A percentile compares a stretch with the other conserved stretches of the same genome.
Conservation (phyloP, 2,329 filamentous ascomycete species). For the Penicillium janthinellum region DNA sequence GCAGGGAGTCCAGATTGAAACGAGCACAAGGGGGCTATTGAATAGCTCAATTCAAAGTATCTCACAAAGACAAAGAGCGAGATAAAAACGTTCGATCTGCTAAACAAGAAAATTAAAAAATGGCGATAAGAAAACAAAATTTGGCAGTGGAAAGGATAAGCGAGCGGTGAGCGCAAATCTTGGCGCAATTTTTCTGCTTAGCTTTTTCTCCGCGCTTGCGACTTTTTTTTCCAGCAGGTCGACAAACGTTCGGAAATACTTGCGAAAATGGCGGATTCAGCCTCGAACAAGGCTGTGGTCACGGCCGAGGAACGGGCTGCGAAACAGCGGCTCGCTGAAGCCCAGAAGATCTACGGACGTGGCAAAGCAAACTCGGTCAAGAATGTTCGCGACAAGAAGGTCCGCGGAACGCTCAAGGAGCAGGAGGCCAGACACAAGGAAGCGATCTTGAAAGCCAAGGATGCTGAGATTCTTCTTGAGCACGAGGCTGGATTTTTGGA, state of each 20-base stretch:
- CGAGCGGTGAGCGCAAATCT: slow-evolving; percentile 37
- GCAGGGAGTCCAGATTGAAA: slow-evolving; percentile 58
- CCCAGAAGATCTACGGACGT: slow-evolving; percentile 79
- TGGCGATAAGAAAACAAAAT: slow-evolving; percentile 37
- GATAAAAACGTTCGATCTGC: not conserved
- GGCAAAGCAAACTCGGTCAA: slow-evolving; percentile 74
- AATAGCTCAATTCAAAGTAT: slow-evolving; percentile 2
- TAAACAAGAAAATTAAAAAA: slow-evolving; percentile 16
- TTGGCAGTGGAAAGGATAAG: slow-evolving; percentile 41
- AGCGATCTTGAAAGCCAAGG: slow-evolving; percentile 81
- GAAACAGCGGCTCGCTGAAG: slow-evolving; percentile 49
- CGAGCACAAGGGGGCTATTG: not conserved
- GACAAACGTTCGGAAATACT: slow-evolving; percentile 8
- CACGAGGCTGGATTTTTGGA: slow-evolving; percentile 84
- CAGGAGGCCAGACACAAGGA: slow-evolving; percentile 82
- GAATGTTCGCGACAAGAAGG: slow-evolving; percentile 82
- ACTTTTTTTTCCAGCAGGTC: slow-evolving; percentile 7
- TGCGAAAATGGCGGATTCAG: slow-evolving; percentile 33
- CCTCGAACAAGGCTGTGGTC: slow-evolving; percentile 33
- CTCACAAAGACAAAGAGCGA: not conserved
- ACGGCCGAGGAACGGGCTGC: slow-evolving; percentile 41
- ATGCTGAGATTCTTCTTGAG: slow-evolving; percentile 92
- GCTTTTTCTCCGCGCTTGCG: slow-evolving; percentile 22
- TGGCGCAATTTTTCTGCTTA: slow-evolving; percentile 41
- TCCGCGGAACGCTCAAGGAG: slow-evolving; percentile 74